Conservation (phyloP, 2,329 filamentous ascomycete genomes). For the Diaporthe sp. region DNA sequence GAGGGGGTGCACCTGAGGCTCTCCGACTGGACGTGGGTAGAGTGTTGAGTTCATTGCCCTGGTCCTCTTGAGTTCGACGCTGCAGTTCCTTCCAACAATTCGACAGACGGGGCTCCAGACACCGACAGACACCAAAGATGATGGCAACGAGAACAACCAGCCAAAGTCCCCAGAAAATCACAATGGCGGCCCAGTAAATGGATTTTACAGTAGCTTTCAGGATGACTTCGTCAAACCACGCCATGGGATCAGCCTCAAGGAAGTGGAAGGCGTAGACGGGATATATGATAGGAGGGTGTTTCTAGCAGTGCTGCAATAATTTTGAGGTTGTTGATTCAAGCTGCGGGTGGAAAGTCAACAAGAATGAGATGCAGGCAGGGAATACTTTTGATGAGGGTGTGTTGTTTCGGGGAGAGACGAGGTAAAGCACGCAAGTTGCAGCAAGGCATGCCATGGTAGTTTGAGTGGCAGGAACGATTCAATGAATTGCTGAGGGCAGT, state of each 20-base stretch:
- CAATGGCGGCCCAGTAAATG: neutral
- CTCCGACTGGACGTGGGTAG: neutral
- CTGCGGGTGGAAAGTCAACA: neutral
- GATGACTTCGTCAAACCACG: neutral
- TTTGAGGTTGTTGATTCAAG: neutral
- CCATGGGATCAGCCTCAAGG: neutral
- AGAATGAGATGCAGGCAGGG: too few relatives aligned
- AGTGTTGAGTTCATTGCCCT: neutral
- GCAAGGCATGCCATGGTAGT: too few relatives aligned
- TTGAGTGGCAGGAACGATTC: neutral
- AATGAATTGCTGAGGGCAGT: neutral
- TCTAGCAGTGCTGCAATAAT: conserved; percentile 1
- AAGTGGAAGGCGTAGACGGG: neutral
- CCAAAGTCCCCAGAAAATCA: neutral
- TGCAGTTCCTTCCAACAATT: neutral
- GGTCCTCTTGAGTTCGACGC: too few relatives aligned
- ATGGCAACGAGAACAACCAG: neutral
- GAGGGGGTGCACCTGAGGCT: neutral
- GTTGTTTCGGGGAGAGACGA: neutral
- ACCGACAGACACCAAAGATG: neutral
- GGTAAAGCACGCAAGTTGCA: neutral
- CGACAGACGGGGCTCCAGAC: neutral
- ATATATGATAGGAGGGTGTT: neutral
- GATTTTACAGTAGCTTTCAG: neutral
- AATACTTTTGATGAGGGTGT: too few relatives aligned